Evolutionary conservation across 345 rosid genomes (phyloP), one percentile per base, ranked within the genome.

Genomic region (Eutrema yunnanense): DNA sequence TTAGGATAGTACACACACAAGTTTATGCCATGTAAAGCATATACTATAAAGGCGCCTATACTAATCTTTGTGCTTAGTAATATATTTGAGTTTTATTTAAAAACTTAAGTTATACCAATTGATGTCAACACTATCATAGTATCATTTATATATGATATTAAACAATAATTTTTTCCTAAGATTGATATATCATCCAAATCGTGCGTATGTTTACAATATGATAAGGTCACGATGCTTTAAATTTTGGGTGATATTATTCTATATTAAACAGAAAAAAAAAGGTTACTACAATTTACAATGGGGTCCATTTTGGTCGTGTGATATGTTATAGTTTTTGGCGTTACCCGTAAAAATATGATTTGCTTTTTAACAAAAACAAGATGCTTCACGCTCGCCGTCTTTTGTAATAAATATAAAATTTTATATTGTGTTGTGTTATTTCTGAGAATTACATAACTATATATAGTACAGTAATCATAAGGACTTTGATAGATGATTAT

Each of bases 381-480:
- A 42, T 32, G 68, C 14, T 53, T 34, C 69, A 46, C 74, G 58
- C 53, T 74, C 62, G 79, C 79, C 79, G 74, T 62, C 69, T 61
- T 32, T 32, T 75, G 68, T 75, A 16, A 16, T 16, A 16, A 16
- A 16, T 16, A 16, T 16, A 16, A 16, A 16, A 16, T 16, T 0
- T 16, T 16, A 16, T 16, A 16, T 16, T 16, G 16, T 16, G 16
- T 16, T 16, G 16, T 16, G 16, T 16, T 16, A 16, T 16, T 16
- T 16, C 0, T 16, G 16, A 16, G 0, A 16, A 16, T 16, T 16
- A 16, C 16, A 16, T 16, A 16, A 16, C 16, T 16, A 16, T 16
- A 16, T 16, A 16, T 16, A 16, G 16, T 16, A 16, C 16, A 16
- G 16, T 16, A 16, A 16, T 16, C 0, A 16, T 16, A 16, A 0